phyloP scores from a whole-genome alignment of 306 rosid genomes.

The Crataegus laevigata region DNA sequence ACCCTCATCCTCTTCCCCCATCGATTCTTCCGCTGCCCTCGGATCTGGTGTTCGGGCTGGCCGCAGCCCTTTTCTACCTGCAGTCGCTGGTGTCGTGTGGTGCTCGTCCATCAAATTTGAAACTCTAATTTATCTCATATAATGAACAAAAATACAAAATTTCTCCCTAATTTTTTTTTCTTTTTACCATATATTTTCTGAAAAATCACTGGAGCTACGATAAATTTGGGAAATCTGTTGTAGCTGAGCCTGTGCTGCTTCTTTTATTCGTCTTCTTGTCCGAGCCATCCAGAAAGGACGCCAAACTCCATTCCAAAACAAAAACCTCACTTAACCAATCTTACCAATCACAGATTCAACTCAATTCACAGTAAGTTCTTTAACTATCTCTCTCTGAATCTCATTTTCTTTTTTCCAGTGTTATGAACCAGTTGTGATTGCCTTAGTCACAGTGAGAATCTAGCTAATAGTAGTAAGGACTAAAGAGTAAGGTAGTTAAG shows the following conservation, averaged over 20 bases:
- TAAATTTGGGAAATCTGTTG: slow-evolving; percentile 34
- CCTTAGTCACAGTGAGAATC: no score
- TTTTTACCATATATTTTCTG: not conserved
- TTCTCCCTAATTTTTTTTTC: not conserved
- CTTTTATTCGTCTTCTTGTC: slow-evolving; percentile 42
- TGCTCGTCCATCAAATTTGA: slow-evolving; percentile 67
- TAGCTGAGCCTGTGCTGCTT: not conserved
- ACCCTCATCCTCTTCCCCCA: not conserved
- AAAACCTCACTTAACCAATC: not conserved
- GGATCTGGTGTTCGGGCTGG: slow-evolving; percentile 65
- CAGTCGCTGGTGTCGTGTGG: slow-evolving; percentile 41
- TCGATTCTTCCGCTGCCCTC: slow-evolving; percentile 41
- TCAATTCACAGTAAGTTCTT: slow-evolving; percentile 26
- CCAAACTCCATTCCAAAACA: slow-evolving; percentile 24
- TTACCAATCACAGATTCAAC: slow-evolving; percentile 23
- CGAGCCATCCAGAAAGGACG: slow-evolving; percentile 23
- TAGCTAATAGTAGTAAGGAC: no score
- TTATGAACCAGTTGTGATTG: no score
- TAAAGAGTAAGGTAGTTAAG: no score
- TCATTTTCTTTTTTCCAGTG: not conserved
- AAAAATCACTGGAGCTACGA: not conserved
- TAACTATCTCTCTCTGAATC: not conserved
- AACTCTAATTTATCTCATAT: slow-evolving; percentile 43
- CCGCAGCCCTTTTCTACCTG: slow-evolving; percentile 57
- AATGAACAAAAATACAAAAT: slow-evolving; percentile 2